Evolutionary conservation across 306 rosid species (phyloP), one percentile per base, ranked within the genome.

Genomic region (Cucumis hystrix): DNA sequence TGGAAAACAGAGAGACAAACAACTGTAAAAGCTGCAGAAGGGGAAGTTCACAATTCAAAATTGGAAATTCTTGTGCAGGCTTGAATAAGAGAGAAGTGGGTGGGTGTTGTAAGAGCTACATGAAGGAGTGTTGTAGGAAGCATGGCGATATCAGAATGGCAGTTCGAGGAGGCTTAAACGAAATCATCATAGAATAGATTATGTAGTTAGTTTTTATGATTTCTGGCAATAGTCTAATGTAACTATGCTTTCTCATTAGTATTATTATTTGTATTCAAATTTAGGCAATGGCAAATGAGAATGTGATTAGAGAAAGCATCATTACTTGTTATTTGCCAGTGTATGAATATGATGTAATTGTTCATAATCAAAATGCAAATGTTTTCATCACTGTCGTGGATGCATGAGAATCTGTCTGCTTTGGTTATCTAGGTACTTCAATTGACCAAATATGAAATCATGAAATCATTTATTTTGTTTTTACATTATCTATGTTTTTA

Each of bases 51-150:
- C 81, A 78, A n/a, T 35, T 78, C 1, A 8, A 55, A 2, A 23
- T 84, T 56, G 37, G 52, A 43, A 84, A 88, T 59, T 83, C 84
- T 73, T 88, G 93, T 77, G n/a, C 60, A 52, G 84, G 87, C 73
- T 79, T 87, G 51, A 89, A 87, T 35, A 89, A 87, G 20, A 87
- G 97, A 82, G 91, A 80, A 56, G 35, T 51, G 59, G 86, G 87
- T 63, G 92, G 92, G n/a, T 92, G 97, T 78, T 86, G 97, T 85
- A 88, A 86, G 86, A 90, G 93, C 83, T 91, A 91, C 85, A 84
- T 85, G 97, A 85, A 87, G 85, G 93, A 92, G 83, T 91, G 98
- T 6, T 92, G 97, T 67, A 77, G 79, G 74, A 84, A 66, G 43
- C 88, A 82, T 75, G 86, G 84, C 56, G 89, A 86, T 63, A 66